These are phyloP conservation scores for Aspergillus sp. DNA, from an alignment of 2,329 filamentous ascomycete species.

Conservation along the genomic window DNA sequence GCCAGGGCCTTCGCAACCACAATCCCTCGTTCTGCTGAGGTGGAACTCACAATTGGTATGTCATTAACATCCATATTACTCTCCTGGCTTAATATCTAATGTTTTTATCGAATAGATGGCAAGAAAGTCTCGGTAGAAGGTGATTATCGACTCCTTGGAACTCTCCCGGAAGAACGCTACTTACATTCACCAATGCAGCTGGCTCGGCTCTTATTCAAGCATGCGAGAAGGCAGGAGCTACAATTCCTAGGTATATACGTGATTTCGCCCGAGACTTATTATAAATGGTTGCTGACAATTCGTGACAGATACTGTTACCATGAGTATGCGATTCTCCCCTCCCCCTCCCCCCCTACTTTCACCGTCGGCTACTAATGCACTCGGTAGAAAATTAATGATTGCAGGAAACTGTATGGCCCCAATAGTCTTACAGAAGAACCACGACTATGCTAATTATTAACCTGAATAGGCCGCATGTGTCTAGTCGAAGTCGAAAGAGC, in stretches of 20 bases:
- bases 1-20: slow-evolving; percentile 81
- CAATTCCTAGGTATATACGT: slow-evolving; percentile 71
- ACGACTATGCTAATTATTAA: slow-evolving; percentile 9
- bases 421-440: neutral
- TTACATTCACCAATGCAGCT: slow-evolving; percentile 56
- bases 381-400: slow-evolving; percentile 86
- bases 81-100: slow-evolving; percentile 55
- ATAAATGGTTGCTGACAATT: slow-evolving; percentile 30
- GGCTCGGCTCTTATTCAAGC: slow-evolving; percentile 97
- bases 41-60: slow-evolving; percentile 93
- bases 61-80: slow-evolving; percentile 16
- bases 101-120: slow-evolving; percentile 65
- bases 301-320: slow-evolving; percentile 88
- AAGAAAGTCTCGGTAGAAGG: slow-evolving; percentile 98
- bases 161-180: slow-evolving; percentile 16
- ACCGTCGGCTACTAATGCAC: slow-evolving; percentile 24
- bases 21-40: slow-evolving; percentile 77
- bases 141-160: slow-evolving; percentile 43
- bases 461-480: slow-evolving; percentile 74
- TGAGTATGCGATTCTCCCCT: slow-evolving; percentile 63
- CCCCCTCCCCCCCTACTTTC: slow-evolving; percentile 18
- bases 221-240: slow-evolving; percentile 94
- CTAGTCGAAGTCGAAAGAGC: slow-evolving; percentile 95
- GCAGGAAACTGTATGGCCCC: slow-evolving; percentile 77
- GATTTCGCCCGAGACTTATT: neutral